phyloP scores from a whole-genome alignment of 106 monocot species.

The Apostasia shenzhenica region DNA sequence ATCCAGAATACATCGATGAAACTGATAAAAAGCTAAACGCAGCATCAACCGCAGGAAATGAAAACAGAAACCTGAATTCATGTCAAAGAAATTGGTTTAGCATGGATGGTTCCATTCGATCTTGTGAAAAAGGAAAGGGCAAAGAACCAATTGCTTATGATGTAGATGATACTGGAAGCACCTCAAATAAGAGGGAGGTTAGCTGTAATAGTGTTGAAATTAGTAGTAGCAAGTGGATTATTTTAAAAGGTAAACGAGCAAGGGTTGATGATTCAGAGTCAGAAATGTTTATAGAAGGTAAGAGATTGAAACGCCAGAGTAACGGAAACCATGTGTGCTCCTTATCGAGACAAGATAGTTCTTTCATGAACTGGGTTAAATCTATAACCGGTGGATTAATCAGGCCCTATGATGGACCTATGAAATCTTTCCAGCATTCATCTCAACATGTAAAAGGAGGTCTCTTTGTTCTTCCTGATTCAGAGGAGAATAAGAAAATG shows the following conservation, averaged over 20 bases:
- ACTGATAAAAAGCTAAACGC: neutral
- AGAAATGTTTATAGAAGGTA: slow-evolving; percentile 15
- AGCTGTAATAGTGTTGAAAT: slow-evolving; percentile 69
- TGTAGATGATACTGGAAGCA: slow-evolving; percentile 7
- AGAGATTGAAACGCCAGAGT: slow-evolving; percentile 26
- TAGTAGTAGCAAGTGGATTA: slow-evolving; percentile 22
- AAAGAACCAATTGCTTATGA: slow-evolving; percentile 26
- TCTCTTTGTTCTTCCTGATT: neutral
- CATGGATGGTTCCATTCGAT: neutral
- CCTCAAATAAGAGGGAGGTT: slow-evolving; percentile 26
- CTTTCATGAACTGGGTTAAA: slow-evolving; percentile 76
- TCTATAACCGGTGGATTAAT: slow-evolving; percentile 33
- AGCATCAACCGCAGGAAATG: neutral
- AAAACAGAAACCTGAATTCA: neutral
- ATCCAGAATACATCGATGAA: neutral
- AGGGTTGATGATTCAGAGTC: slow-evolving; percentile 10
- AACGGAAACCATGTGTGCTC: slow-evolving; percentile 13
- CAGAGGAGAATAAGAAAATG: slow-evolving; percentile 2
- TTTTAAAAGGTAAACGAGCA: slow-evolving; percentile 35
- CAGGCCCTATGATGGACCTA: slow-evolving; percentile 11
- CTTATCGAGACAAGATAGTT: slow-evolving; percentile 23
- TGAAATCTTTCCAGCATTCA: slow-evolving; percentile 12
- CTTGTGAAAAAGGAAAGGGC: slow-evolving; percentile 14
- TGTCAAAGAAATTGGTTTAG: neutral
- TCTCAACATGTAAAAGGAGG: slow-evolving; percentile 3